Conservation (phyloP, 2,329 filamentous ascomycete genomes). For the Hirsutella rhossiliensis region DNA sequence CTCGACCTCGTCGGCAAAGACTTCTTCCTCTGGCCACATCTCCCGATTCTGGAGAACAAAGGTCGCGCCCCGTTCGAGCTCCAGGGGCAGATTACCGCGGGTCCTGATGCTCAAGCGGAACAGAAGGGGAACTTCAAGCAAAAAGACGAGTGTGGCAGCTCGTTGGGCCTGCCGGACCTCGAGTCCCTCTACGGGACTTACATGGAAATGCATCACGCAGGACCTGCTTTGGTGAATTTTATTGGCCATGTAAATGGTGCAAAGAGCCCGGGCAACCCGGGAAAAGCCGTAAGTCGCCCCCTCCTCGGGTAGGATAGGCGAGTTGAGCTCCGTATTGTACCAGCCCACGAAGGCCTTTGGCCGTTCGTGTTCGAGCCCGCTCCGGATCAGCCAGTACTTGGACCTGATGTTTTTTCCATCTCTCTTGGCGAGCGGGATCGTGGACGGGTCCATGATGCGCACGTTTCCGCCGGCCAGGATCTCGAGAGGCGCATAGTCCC, state of each 20-base stretch:
- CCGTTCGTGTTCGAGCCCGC: neutral
- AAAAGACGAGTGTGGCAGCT: constrained; percentile 54
- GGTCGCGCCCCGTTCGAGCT: no score
- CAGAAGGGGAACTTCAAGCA: constrained; percentile 6
- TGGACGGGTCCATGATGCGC: no score
- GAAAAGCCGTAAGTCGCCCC: constrained; percentile 5
- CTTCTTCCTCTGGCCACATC: neutral
- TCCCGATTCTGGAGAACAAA: no score
- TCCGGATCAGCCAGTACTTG: neutral
- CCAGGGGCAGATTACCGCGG: no score
- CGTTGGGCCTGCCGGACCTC: constrained; percentile 68
- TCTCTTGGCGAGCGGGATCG: no score
- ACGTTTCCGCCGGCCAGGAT: no score
- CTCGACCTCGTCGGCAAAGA: neutral
- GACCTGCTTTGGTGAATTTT: no score
- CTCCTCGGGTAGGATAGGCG: constrained; percentile 5
- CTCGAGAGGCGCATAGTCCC: no score
- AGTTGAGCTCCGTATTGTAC: constrained; percentile 4
- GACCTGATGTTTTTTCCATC: neutral
- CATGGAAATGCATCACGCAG: constrained; percentile 8
- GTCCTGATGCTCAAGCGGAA: constrained; percentile 6
- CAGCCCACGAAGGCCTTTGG: neutral
- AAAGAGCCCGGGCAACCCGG: constrained; percentile 3
- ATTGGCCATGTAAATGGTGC: neutral
- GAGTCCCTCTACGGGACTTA: constrained; percentile 2